Conservation (phyloP, 331 rosid genomes). For the Malus hybrid region DNA sequence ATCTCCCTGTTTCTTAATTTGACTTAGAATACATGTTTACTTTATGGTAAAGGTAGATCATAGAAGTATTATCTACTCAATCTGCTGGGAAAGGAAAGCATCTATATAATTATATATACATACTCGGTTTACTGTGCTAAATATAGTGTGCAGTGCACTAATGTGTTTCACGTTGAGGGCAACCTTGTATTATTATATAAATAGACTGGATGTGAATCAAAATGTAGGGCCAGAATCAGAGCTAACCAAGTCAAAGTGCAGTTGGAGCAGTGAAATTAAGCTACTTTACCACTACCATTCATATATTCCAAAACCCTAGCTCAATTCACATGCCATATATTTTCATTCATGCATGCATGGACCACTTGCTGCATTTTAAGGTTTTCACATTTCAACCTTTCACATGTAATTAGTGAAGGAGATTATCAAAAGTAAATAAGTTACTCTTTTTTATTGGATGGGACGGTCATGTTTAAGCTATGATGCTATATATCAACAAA, state of each 20-base stretch:
- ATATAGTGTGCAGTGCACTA: neutral
- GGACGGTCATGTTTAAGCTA: too few species aligned
- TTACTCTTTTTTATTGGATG: too few species aligned
- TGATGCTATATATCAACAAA: too few species aligned
- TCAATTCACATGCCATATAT: neutral
- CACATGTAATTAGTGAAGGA: neutral
- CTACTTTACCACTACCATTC: neutral
- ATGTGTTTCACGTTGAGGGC: neutral
- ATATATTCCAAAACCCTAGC: neutral
- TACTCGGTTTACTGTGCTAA: neutral
- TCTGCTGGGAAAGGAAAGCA: too few species aligned
- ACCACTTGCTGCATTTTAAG: neutral
- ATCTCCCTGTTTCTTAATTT: neutral
- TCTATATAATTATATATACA: neutral
- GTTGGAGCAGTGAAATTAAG: neutral
- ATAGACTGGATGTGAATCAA: neutral
- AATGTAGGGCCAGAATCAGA: neutral
- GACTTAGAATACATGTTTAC: neutral
- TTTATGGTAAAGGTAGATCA: neutral
- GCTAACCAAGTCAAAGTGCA: neutral
- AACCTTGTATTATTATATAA: neutral
- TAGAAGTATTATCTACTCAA: neutral
- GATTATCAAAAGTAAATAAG: neutral
- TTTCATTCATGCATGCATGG: neutral
- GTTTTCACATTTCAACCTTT: neutral